These are phyloP conservation scores for Tetrahymena elliotti DNA, from an alignment of 73 alveolate species.

Conservation along the genomic window DNA sequence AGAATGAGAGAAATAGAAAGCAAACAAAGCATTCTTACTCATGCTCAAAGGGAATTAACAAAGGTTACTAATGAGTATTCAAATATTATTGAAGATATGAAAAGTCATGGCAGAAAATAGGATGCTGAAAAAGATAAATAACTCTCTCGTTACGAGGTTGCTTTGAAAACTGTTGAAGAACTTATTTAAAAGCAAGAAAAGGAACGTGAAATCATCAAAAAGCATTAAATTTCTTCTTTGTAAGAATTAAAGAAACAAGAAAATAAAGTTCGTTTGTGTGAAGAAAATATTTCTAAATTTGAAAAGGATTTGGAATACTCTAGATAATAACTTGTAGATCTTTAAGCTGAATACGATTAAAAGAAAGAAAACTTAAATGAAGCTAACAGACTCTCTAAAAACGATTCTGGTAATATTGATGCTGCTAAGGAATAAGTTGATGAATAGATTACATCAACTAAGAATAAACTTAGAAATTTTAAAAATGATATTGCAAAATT, in stretches of 20 bases:
- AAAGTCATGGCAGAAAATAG: not conserved
- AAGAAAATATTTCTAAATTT: not conserved
- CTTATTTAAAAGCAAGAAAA: not conserved
- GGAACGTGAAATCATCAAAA: not conserved
- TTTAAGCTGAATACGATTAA: slow-evolving; percentile 32
- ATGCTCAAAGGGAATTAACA: not conserved
- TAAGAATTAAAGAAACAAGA: slow-evolving; percentile 3
- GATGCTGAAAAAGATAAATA: not conserved
- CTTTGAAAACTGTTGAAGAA: not conserved
- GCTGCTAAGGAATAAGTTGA: slow-evolving; percentile 1
- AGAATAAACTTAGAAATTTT: slow-evolving; percentile 20
- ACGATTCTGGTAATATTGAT: not conserved
- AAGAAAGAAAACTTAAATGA: slow-evolving; percentile 41
- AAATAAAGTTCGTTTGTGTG: not conserved
- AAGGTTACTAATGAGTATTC: not conserved
- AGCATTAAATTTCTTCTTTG: not conserved
- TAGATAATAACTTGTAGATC: slow-evolving; percentile 28
- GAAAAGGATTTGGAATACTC: slow-evolving; percentile 10
- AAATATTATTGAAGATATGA: not conserved
- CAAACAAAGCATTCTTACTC: not conserved
- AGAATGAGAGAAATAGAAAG: slow-evolving; percentile 17
- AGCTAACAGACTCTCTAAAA: slow-evolving; percentile 23
- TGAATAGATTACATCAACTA: slow-evolving; percentile 4
- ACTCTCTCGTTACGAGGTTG: not conserved
- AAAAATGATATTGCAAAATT: slow-evolving; percentile 42